Evolutionary conservation across 73 alveolate species (phyloP).

Genomic region (Paramecium bursaria): DNA sequence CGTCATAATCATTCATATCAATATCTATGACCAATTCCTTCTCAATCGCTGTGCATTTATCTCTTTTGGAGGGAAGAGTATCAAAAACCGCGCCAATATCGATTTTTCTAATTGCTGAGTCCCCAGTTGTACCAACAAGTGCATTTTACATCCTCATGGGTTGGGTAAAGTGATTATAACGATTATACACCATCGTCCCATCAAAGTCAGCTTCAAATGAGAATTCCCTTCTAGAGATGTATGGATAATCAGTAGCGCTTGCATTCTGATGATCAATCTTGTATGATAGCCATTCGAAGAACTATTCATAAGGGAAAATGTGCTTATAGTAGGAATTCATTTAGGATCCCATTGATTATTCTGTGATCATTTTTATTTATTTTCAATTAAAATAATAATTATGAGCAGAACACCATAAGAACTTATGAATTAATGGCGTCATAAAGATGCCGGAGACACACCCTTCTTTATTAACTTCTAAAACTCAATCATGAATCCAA

Average conservation of each 20-base stretch:
- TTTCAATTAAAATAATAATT: no score
- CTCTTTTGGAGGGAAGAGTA: conserved; percentile 73
- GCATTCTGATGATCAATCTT: conserved; percentile 1
- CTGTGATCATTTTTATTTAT: background rate
- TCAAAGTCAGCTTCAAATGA: conserved; percentile 84
- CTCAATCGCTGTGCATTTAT: conserved; percentile 61
- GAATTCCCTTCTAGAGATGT: conserved; percentile 73
- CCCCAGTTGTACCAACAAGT: conserved; percentile 73
- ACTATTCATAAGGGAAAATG: conserved; percentile 19
- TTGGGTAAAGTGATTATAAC: conserved; percentile 84
- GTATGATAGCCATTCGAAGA: conserved; percentile 29
- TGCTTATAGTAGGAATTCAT: background rate
- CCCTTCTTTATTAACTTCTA: conserved; percentile 47
- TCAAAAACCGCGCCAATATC: conserved; percentile 98
- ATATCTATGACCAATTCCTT: conserved; percentile 98
- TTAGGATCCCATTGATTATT: background rate
- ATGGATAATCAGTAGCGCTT: background rate
- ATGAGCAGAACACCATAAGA: conserved; percentile 58
- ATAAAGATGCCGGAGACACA: conserved; percentile 28
- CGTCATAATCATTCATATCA: conserved; percentile 98
- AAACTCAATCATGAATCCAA: conserved; percentile 57
- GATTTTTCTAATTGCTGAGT: conserved; percentile 83
- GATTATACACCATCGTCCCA: conserved; percentile 87
- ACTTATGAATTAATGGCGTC: conserved; percentile 37
- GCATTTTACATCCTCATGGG: conserved; percentile 79